Evolutionary conservation across 225 moss, liverwort and hornwort genomes (phyloP).

Genomic region (Climacium dendroides): DNA sequence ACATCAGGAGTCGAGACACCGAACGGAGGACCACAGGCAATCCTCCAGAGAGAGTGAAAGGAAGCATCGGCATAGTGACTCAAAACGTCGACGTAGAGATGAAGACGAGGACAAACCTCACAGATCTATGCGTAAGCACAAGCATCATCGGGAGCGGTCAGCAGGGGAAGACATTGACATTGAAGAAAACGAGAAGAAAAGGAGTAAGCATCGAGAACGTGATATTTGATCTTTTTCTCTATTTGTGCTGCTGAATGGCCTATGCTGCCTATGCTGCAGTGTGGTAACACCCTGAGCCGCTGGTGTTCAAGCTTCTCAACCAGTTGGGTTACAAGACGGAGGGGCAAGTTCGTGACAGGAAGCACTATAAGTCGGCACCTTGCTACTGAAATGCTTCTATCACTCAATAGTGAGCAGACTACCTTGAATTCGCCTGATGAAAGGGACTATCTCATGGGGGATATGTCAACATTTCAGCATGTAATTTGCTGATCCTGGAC

Average conservation of each 20-base stretch:
- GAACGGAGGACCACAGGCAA: constrained; percentile 1
- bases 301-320: background rate
- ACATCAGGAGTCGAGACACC: constrained; percentile 7
- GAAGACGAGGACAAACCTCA: constrained; percentile 5
- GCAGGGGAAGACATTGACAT: background rate
- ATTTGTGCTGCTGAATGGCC: background rate
- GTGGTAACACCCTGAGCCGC: background rate
- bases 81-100: constrained; percentile 14
- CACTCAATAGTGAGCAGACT: background rate
- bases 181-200: background rate
- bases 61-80: constrained; percentile 12
- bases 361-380: background rate
- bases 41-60: constrained; percentile 8
- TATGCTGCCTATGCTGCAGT: background rate
- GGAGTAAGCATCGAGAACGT: constrained; percentile 9
- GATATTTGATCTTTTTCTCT: background rate
- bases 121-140: constrained; percentile 13
- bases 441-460: background rate
- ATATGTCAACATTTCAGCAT: background rate
- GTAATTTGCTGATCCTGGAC: background rate
- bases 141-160: constrained; percentile 10
- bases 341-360: background rate
- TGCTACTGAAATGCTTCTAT: background rate
- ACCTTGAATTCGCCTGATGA: background rate
- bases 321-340: background rate